phyloP scores from a whole-genome alignment of 345 rosid species.

The Gossypium raimondii region DNA sequence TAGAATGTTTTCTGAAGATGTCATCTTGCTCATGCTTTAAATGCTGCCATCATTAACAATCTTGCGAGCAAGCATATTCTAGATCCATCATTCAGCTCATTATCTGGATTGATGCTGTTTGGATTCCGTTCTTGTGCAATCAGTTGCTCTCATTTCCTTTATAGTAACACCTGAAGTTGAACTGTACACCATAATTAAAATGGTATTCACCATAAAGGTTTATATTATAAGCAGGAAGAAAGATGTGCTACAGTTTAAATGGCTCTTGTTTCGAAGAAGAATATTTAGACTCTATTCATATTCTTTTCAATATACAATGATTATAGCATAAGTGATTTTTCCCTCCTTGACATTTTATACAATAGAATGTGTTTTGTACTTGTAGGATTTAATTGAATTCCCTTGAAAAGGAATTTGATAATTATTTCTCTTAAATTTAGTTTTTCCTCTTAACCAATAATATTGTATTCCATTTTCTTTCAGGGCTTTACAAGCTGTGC shows the following conservation, averaged over 20 bases:
- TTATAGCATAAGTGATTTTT: background rate
- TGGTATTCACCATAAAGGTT: background rate
- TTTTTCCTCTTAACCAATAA: background rate
- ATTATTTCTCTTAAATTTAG: background rate
- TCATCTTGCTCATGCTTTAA: background rate
- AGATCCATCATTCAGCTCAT: background rate
- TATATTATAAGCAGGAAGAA: background rate
- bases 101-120: background rate
- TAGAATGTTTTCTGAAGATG: background rate
- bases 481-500: slow-evolving; percentile 64
- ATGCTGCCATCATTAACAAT: slow-evolving; percentile 1
- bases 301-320: background rate
- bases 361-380: background rate
- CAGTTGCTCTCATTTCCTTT: background rate
- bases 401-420: background rate
- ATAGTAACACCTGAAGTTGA: background rate
- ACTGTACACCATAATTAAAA: background rate
- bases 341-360: background rate
- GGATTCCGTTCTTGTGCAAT: background rate
- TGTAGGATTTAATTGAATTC: background rate
- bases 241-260: background rate
- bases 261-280: background rate
- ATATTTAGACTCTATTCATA: background rate
- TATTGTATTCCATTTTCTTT: slow-evolving; percentile 15
- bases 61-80: slow-evolving; percentile 3